Evolutionary conservation across 305 asterid genomes (phyloP).

Genomic region (Nicotiana rustica): DNA sequence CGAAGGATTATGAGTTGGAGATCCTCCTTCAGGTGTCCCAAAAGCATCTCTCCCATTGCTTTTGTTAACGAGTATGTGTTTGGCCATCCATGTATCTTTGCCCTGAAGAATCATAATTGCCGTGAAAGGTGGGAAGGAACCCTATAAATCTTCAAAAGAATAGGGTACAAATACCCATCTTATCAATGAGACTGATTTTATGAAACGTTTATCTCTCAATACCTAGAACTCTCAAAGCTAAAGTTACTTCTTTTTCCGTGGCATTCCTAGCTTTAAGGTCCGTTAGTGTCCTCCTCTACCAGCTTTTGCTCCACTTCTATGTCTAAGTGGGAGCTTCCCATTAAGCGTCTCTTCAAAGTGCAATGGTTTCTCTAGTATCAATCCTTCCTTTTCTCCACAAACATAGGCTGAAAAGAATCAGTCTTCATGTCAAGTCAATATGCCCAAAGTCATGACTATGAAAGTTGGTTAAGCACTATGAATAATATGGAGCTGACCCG

Average conservation of each 20-base stretch:
- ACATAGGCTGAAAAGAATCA: slow-evolving; percentile 55
- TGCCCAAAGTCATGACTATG: neutral
- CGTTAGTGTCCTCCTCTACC: slow-evolving; percentile 44
- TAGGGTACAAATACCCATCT: no score
- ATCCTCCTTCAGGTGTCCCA: slow-evolving; percentile 48
- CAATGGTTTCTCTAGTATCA: slow-evolving; percentile 52
- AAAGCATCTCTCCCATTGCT: slow-evolving; percentile 56
- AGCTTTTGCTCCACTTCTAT: slow-evolving; percentile 52
- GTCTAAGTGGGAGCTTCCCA: slow-evolving; percentile 54
- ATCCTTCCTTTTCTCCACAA: slow-evolving; percentile 52
- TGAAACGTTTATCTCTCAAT: slow-evolving; percentile 50
- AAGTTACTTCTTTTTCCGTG: slow-evolving; percentile 45
- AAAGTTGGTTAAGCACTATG: neutral
- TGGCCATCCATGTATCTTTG: slow-evolving; percentile 49
- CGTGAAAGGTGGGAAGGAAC: slow-evolving; percentile 43
- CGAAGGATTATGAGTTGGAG: slow-evolving; percentile 53
- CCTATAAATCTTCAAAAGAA: no score
- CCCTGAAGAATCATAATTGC: slow-evolving; percentile 38
- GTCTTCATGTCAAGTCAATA: neutral
- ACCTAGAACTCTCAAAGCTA: slow-evolving; percentile 64
- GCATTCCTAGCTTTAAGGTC: slow-evolving; percentile 44
- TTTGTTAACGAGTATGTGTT: slow-evolving; percentile 54
- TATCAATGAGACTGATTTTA: neutral
- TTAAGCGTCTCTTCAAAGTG: slow-evolving; percentile 53
- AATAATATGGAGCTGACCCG: slow-evolving; percentile 46